phyloP scores from a whole-genome alignment of 257 asterid genomes.

The Coffea canephora region DNA sequence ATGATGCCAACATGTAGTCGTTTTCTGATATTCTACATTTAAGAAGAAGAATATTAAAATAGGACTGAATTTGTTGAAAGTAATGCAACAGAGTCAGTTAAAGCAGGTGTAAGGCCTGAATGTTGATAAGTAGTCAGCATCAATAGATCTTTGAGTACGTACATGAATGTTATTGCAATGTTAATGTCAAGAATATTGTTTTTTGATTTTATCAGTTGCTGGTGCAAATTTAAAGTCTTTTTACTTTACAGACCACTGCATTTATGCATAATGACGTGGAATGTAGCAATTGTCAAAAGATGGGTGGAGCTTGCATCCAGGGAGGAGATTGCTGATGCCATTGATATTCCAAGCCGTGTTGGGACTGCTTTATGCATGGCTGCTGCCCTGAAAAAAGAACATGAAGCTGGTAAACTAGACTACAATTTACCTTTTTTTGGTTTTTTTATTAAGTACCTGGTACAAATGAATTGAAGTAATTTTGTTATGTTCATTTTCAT shows the following conservation, averaged over 20 bases:
- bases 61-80: neutral
- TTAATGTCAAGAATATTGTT: neutral
- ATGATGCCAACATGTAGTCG: too few species aligned
- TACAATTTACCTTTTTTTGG: neutral
- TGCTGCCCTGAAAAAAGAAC: conserved; percentile 85
- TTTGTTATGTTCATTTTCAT: neutral
- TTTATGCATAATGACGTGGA: conserved; percentile 85
- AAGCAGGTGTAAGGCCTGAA: neutral
- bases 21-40: too few species aligned
- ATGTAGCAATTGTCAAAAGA: conserved; percentile 81
- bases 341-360: conserved; percentile 80
- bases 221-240: conserved; percentile 6
- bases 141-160: neutral
- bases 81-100: neutral
- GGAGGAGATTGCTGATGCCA: conserved; percentile 72
- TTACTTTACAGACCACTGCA: conserved; percentile 80
- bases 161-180: neutral
- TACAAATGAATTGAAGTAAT: neutral
- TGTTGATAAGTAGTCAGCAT: neutral
- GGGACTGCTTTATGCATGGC: conserved; percentile 99
- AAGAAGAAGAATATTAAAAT: too few species aligned
- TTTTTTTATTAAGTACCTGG: neutral
- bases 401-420: conserved; percentile 69
- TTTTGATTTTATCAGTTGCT: neutral
- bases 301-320: conserved; percentile 89